These are phyloP conservation scores for Bipolaris sorokiniana DNA, from an alignment of 2,329 filamentous ascomycete species.

Conservation along the genomic window DNA sequence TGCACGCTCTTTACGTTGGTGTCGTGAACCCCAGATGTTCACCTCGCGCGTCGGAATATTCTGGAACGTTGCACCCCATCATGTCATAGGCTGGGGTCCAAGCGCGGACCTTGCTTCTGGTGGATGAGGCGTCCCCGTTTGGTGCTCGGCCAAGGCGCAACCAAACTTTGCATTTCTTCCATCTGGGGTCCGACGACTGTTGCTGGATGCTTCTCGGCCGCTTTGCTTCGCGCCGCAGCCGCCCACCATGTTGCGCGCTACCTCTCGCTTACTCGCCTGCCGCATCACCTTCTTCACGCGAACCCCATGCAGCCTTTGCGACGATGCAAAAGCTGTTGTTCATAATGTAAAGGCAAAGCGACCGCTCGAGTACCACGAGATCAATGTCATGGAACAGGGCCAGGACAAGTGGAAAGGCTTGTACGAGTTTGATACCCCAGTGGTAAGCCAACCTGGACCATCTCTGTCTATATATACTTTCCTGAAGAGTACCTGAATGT, in stretches of 20 bases:
- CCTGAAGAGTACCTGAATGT: constrained; percentile 31
- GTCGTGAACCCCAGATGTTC: constrained; percentile 19
- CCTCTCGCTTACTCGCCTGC: constrained; percentile 45
- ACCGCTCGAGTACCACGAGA: constrained; percentile 71
- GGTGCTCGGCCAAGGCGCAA: background rate
- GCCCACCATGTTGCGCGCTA: constrained; percentile 41
- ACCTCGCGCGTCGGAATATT: constrained; percentile 41
- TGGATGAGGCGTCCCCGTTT: constrained; percentile 9
- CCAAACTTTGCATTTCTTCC: background rate
- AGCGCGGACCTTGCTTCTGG: constrained; percentile 16
- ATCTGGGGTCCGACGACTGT: background rate
- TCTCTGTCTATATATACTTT: background rate
- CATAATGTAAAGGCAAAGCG: constrained; percentile 70
- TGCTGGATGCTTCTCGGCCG: background rate
- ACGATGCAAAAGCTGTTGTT: constrained; percentile 70
- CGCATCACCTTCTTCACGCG: constrained; percentile 79
- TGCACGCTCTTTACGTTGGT: constrained; percentile 13
- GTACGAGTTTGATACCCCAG: constrained; percentile 83
- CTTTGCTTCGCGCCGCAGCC: background rate
- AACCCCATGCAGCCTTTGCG: constrained; percentile 73
- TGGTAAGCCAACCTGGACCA: constrained; percentile 59
- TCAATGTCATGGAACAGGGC: constrained; percentile 70
- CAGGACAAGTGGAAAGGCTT: constrained; percentile 71
- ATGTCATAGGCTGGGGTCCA: constrained; percentile 33
- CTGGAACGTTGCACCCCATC: constrained; percentile 38